Percentiles rank a stretch among this genome's conserved stretches.
These are phyloP conservation scores for Diacronema lutheri DNA, from an alignment of 78 protist species.

Conservation along the genomic window DNA sequence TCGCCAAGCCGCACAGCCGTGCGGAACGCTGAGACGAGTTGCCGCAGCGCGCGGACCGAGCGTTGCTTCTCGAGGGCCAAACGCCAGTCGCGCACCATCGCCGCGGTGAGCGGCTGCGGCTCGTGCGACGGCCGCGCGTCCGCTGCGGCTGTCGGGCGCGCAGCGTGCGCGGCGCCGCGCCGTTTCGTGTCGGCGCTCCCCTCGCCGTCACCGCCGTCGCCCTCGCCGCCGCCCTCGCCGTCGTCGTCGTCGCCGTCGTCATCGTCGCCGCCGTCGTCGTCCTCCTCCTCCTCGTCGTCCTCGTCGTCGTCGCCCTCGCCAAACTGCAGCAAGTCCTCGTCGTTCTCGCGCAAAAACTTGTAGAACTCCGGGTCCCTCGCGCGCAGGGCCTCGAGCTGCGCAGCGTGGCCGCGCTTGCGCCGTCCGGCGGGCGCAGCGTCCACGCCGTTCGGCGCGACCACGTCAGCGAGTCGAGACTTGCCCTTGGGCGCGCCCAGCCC, in stretches of 20 bases:
- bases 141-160: too few relatives aligned
- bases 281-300: conserved; percentile 50
- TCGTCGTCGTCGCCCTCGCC: conserved; percentile 45
- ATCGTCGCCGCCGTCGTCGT: background rate
- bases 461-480: background rate
- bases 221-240: conserved; percentile 15
- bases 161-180: too few relatives aligned
- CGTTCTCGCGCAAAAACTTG: conserved; percentile 26
- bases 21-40: conserved; percentile 57
- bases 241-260: conserved; percentile 9
- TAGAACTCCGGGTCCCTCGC: conserved; percentile 42
- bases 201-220: too few relatives aligned
- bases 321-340: conserved; percentile 24
- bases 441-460: background rate
- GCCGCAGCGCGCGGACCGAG: background rate
- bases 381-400: conserved; percentile 27
- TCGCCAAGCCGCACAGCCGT: conserved; percentile 46
- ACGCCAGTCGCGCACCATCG: background rate
- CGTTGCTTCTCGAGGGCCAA: conserved; percentile 12
- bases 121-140: too few relatives aligned
- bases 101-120: background rate
- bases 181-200: too few relatives aligned
- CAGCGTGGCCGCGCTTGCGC: background rate
- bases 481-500: background rate
- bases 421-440: background rate